Evolutionary conservation across 306 rosid species (phyloP), one percentile per base, ranked within the genome.

Genomic region (Begonia fuchsioides): DNA sequence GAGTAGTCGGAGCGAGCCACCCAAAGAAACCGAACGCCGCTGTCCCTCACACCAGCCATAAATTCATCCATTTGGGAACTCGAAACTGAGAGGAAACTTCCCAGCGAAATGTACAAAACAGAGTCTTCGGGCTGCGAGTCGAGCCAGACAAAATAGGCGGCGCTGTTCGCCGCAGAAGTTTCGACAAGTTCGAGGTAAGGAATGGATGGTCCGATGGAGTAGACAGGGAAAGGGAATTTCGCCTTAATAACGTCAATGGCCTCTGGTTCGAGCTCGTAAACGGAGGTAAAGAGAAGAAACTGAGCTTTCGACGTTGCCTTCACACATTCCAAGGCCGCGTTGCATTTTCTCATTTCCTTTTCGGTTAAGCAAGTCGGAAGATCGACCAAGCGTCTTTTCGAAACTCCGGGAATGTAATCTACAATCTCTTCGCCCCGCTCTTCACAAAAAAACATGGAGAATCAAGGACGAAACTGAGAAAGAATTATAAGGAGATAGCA

Each of bases 21-120:
- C 70, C 66, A 72, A 38, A 76, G 38, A 58, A 55, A 68, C 10
- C 60, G 43, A 20, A 59, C 76, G n/a, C 73, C 63, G 32, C 78
- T 65, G 3, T 52, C 58, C 5, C 12, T 1, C 39, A 76, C 14
- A 2, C 76, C 73, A 1, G 61, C 63, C 3, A 45, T 55, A 2
- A 76, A 49, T 41, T 41, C 45, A 41, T 41, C 45, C 45, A 41
- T 41, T 41, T 41, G 45, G 45, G 45, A 11, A 6, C 45, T 41
- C 14, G 45, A 41, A 41, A 41, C 45, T 41, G 45, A 41, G 14
- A 41, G 45, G 14, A 2, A 41, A n/a, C 45, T 41, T 41, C 45
- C 45, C n/a, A 41, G 14, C 3, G 45, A 41, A 11, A 41, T 41
- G 45, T 41, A 41, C 49, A 76, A 16, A 12, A 76, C 83, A 13